A percentile compares a stretch with the other conserved stretches of the same genome.
These are phyloP conservation scores for Trichophyton schoenleinii DNA, from an alignment of 2,329 filamentous ascomycete genomes.

Conservation along the genomic window DNA sequence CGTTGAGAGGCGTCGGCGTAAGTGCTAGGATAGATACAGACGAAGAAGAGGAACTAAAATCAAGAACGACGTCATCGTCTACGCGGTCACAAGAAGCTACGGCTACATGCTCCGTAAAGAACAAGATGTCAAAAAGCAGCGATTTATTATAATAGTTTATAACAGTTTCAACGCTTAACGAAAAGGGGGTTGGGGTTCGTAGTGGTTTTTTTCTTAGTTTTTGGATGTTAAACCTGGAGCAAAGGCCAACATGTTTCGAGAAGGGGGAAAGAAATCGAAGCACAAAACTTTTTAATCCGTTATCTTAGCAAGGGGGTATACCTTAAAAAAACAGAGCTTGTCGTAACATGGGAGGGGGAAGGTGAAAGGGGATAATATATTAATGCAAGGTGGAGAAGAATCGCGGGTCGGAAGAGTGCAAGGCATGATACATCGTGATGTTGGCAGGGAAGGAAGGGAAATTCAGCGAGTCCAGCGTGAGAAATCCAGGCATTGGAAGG, in stretches of 20 bases:
- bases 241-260: neutral
- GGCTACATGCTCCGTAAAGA: neutral
- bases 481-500: slow-evolving; percentile 31
- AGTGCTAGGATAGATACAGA: too few relatives aligned
- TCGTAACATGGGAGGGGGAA: neutral
- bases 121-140: neutral
- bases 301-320: slow-evolving; percentile 2
- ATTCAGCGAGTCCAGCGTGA: slow-evolving; percentile 30
- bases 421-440: slow-evolving; percentile 12
- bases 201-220: neutral
- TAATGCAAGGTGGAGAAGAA: neutral
- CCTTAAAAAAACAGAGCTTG: neutral
- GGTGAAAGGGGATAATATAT: neutral
- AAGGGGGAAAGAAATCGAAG: neutral
- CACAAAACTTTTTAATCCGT: slow-evolving; percentile 1
- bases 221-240: neutral
- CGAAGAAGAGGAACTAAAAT: too few relatives aligned
- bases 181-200: neutral
- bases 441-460: slow-evolving; percentile 7
- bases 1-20: too few relatives aligned
- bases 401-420: neutral
- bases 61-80: too few relatives aligned
- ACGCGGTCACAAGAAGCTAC: too few relatives aligned
- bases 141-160: neutral
- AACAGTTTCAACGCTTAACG: neutral